Percentiles rank a stretch among this genome's conserved stretches.
Conservation (phyloP, 2,329 filamentous ascomycete genomes). For the Sporothrix globosa region DNA sequence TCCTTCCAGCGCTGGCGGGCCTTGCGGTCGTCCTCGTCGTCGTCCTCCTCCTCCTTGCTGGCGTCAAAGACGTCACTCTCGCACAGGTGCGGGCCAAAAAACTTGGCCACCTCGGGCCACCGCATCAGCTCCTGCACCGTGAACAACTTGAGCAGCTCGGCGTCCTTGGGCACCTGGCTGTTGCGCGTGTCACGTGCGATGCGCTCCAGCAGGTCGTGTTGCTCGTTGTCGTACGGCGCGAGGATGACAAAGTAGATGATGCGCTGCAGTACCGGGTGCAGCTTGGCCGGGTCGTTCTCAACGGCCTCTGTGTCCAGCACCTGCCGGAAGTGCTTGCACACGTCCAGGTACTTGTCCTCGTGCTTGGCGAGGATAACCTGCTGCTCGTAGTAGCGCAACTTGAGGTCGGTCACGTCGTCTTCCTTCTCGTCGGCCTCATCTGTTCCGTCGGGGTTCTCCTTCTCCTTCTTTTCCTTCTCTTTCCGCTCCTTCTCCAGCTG, state of each 20-base stretch:
- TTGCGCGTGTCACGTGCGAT: slow-evolving; percentile 85
- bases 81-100: slow-evolving; percentile 86
- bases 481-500: slow-evolving; percentile 69
- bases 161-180: slow-evolving; percentile 74
- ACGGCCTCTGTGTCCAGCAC: slow-evolving; percentile 95
- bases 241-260: slow-evolving; percentile 98
- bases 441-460: slow-evolving; percentile 76
- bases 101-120: slow-evolving; percentile 89
- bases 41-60: slow-evolving; percentile 60
- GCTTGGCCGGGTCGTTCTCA: slow-evolving; percentile 82
- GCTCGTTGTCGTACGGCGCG: slow-evolving; percentile 96
- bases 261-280: slow-evolving; percentile 84
- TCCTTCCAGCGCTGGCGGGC: slow-evolving; percentile 88
- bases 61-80: slow-evolving; percentile 87
- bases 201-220: slow-evolving; percentile 94
- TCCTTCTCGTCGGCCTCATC: slow-evolving; percentile 73
- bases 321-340: slow-evolving; percentile 97
- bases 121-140: slow-evolving; percentile 97
- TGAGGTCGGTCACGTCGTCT: slow-evolving; percentile 94
- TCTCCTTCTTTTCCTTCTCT: slow-evolving; percentile 90
- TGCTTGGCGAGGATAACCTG: slow-evolving; percentile 96
- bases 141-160: slow-evolving; percentile 88
- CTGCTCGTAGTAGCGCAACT: slow-evolving; percentile 95
- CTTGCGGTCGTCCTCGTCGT: slow-evolving; percentile 73
- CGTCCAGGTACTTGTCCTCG: slow-evolving; percentile 95